phyloP scores from a whole-genome alignment of 129 eudicot species.

The Daucus carota region DNA sequence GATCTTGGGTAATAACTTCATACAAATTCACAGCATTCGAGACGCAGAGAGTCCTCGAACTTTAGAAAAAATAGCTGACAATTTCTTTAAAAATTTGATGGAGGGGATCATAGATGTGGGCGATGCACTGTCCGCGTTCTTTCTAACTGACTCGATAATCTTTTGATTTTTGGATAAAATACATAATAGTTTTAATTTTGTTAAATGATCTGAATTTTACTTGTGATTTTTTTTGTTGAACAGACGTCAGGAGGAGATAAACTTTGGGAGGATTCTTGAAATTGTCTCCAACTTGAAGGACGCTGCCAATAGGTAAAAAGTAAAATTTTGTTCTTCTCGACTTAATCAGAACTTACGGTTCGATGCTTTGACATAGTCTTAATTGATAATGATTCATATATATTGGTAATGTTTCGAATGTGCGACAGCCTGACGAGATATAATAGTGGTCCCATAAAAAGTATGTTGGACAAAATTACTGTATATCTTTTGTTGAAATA shows the following conservation, averaged over 20 bases:
- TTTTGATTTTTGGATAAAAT: not conserved
- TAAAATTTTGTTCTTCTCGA: not conserved
- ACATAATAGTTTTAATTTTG: not conserved
- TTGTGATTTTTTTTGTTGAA: not conserved
- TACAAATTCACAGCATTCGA: constrained; percentile 15
- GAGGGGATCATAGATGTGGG: constrained; percentile 3
- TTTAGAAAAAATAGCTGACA: constrained; percentile 9
- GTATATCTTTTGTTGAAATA: too few species aligned
- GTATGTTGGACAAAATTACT: too few species aligned
- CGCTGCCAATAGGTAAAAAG: not conserved
- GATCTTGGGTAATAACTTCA: constrained; percentile 5
- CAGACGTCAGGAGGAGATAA: constrained; percentile 13
- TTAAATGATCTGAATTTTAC: not conserved
- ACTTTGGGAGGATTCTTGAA: constrained; percentile 3
- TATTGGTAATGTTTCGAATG: not conserved
- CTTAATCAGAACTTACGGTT: not conserved
- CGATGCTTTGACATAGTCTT: not conserved
- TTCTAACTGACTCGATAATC: not conserved
- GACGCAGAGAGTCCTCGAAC: not conserved
- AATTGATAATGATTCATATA: not conserved
- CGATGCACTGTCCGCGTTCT: constrained; percentile 8
- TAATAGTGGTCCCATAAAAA: too few species aligned
- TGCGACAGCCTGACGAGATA: too few species aligned
- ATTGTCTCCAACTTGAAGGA: constrained; percentile 16
- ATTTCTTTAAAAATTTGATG: constrained; percentile 20